These are phyloP conservation scores for Cyclostephanos tholiformis DNA, from an alignment of 108 stramenopile species.

Conservation along the genomic window DNA sequence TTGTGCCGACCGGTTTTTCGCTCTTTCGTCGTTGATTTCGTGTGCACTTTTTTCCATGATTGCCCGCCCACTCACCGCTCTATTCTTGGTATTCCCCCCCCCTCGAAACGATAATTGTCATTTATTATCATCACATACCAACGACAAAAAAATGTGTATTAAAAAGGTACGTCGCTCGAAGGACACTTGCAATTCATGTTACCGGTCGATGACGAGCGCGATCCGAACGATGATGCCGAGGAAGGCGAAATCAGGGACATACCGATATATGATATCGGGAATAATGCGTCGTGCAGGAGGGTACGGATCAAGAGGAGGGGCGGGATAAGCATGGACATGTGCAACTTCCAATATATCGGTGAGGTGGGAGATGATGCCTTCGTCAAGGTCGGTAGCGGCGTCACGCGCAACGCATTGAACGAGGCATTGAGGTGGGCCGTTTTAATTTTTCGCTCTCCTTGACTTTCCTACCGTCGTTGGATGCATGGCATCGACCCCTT, in stretches of 20 bases:
- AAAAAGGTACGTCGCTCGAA: conserved; percentile 85
- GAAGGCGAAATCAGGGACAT: conserved; percentile 25
- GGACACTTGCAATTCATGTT: conserved; percentile 70
- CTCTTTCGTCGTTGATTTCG: too few species aligned
- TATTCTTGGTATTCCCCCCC: too few species aligned
- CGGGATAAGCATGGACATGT: conserved; percentile 72
- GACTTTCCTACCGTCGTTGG: conserved; percentile 3
- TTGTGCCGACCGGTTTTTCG: too few species aligned
- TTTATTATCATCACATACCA: too few species aligned
- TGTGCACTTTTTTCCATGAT: too few species aligned
- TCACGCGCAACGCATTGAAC: conserved; percentile 73
- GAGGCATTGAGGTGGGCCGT: conserved; percentile 61
- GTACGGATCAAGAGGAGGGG: conserved; percentile 59
- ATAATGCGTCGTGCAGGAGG: conserved; percentile 4
- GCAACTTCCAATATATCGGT: conserved; percentile 48
- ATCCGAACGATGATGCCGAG: background rate
- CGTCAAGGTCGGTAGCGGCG: conserved; percentile 74
- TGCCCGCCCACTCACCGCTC: too few species aligned
- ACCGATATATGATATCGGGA: conserved; percentile 13
- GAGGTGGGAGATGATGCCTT: conserved; percentile 56
- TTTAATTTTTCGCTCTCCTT: background rate
- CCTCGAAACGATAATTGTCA: too few species aligned
- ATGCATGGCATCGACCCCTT: conserved; percentile 9
- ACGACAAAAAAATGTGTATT: too few species aligned
- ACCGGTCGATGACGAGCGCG: conserved; percentile 37